phyloP scores from a whole-genome alignment of 1,284 basidiomycete species.

The Irpex lacteus region DNA sequence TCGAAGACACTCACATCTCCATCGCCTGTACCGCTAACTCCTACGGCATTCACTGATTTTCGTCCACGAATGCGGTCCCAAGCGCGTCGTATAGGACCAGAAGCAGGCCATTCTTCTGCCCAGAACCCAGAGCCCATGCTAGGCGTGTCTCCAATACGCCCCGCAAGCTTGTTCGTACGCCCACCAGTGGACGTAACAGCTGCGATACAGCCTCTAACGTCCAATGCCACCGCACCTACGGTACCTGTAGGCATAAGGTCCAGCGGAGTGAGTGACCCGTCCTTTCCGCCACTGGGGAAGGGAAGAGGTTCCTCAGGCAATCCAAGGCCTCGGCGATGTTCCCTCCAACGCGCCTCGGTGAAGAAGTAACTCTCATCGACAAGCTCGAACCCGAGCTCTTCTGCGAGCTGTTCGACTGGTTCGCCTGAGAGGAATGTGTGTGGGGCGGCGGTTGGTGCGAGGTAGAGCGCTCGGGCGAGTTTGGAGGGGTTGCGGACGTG shows the following conservation, averaged over 20 bases:
- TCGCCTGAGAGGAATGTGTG: slow-evolving; percentile 72
- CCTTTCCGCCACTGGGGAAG: slow-evolving; percentile 20
- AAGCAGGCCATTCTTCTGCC: slow-evolving; percentile 71
- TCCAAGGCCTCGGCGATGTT: slow-evolving; percentile 69
- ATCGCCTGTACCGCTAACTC: slow-evolving; percentile 79
- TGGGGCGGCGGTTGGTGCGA: slow-evolving; percentile 53
- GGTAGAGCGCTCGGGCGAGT: slow-evolving; percentile 67
- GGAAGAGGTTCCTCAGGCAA: slow-evolving; percentile 63
- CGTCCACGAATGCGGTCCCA: slow-evolving; percentile 42
- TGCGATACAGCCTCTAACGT: slow-evolving; percentile 69
- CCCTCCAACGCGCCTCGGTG: slow-evolving; percentile 69
- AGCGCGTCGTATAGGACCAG: slow-evolving; percentile 34
- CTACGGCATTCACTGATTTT: slow-evolving; percentile 49
- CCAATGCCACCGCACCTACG: slow-evolving; percentile 81
- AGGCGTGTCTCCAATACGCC: slow-evolving; percentile 80
- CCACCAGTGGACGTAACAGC: slow-evolving; percentile 79
- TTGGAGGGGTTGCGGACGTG: slow-evolving; percentile 72
- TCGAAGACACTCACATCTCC: slow-evolving; percentile 57
- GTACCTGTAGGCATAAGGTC: slow-evolving; percentile 74
- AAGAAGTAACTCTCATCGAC: slow-evolving; percentile 77
- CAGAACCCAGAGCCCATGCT: slow-evolving; percentile 77
- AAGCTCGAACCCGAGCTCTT: slow-evolving; percentile 49
- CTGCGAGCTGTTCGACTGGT: slow-evolving; percentile 59
- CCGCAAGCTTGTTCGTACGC: slow-evolving; percentile 78
- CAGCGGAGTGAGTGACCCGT: slow-evolving; percentile 31